A percentile compares a stretch with the other conserved stretches of the same genome.
Evolutionary conservation across 805 yeast species (phyloP).

Genomic region (Teunomyces aglyptinius): DNA sequence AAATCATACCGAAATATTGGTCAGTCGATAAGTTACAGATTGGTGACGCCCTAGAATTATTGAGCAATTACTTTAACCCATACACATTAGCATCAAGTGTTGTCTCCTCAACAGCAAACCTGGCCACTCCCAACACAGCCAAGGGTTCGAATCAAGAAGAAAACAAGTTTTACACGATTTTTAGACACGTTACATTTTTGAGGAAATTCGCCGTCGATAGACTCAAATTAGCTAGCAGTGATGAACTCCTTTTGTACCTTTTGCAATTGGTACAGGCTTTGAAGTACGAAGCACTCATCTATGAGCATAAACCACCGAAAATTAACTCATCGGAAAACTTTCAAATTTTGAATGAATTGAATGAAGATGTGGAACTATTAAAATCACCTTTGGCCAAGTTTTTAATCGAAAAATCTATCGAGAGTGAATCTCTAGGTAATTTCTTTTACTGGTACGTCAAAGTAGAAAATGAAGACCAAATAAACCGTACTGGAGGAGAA

Average conservation of each 20-base stretch:
- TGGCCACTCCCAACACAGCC: background rate
- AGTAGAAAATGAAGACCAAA: conserved; percentile 76
- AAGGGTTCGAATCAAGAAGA: conserved; percentile 22
- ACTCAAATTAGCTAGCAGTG: conserved; percentile 71
- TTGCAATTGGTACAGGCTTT: conserved; percentile 91
- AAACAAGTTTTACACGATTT: conserved; percentile 29
- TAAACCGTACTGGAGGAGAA: conserved; percentile 16
- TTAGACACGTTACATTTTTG: conserved; percentile 52
- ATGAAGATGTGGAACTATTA: conserved; percentile 16
- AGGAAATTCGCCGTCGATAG: conserved; percentile 88
- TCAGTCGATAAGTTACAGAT: conserved; percentile 68
- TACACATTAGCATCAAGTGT: conserved; percentile 23
- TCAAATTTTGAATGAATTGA: conserved; percentile 16
- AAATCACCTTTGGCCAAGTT: conserved; percentile 71
- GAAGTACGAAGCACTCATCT: conserved; percentile 59
- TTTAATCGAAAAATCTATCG: conserved; percentile 66
- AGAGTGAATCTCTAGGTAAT: conserved; percentile 68
- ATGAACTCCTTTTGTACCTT: conserved; percentile 75
- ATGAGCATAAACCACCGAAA: conserved; percentile 14
- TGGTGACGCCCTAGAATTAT: conserved; percentile 81
- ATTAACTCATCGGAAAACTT: conserved; percentile 12
- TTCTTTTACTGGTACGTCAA: conserved; percentile 89
- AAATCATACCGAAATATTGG: conserved; percentile 62
- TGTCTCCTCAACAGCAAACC: conserved; percentile 1
- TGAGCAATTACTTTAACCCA: conserved; percentile 73